phyloP scores from a whole-genome alignment of 2,329 filamentous ascomycete species.

The Calonectria pteridis region DNA sequence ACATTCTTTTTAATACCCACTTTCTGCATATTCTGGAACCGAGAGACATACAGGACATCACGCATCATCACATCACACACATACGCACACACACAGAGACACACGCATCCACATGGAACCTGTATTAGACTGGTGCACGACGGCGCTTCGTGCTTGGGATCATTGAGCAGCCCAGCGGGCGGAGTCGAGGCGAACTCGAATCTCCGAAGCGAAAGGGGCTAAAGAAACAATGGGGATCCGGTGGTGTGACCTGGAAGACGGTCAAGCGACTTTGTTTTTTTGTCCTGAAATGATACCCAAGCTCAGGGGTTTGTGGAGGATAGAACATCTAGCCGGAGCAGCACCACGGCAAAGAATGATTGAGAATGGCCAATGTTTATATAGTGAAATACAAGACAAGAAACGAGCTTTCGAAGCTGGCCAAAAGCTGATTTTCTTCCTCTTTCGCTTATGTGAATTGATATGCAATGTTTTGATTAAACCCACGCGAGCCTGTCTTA shows the following conservation, averaged over 20 bases:
- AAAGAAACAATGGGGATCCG: conserved; percentile 19
- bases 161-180: conserved; percentile 3
- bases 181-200: conserved; percentile 25
- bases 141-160: conserved; percentile 28
- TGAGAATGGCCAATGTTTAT: conserved; percentile 9
- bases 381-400: not conserved
- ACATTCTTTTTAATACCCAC: conserved; percentile 46
- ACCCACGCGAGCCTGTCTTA: not conserved
- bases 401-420: conserved; percentile 6
- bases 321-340: not conserved
- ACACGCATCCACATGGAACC: conserved; percentile 19
- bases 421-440: not conserved
- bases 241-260: conserved; percentile 30
- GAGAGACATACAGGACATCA: conserved; percentile 24
- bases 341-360: not conserved
- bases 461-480: not conserved
- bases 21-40: conserved; percentile 22
- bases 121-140: conserved; percentile 28
- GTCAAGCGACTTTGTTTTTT: conserved; percentile 24
- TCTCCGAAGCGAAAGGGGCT: conserved; percentile 20
- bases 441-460: not conserved
- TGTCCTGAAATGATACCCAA: conserved; percentile 36
- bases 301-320: conserved; percentile 29
- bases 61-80: conserved; percentile 4
- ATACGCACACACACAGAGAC: not conserved